phyloP scores from a whole-genome alignment of 1,139 yeast species.

The Suhomyces maxii region DNA sequence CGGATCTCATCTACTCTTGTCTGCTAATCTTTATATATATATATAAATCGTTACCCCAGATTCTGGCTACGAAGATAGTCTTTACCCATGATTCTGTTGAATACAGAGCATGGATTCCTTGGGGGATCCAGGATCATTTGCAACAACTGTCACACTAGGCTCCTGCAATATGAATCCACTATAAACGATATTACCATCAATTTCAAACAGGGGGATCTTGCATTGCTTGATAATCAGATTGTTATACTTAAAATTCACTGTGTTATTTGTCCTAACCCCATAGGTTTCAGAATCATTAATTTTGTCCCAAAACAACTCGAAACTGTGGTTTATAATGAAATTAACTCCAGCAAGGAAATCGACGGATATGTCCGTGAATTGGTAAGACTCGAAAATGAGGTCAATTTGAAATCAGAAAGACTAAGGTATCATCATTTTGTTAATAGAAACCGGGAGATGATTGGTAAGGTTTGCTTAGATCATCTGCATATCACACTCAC shows the following conservation, averaged over 20 bases:
- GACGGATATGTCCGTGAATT: not conserved
- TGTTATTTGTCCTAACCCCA: slow-evolving; percentile 14
- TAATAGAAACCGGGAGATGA: not conserved
- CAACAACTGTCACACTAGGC: slow-evolving; percentile 14
- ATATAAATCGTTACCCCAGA: not conserved
- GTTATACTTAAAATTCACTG: slow-evolving; percentile 13
- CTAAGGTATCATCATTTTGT: not conserved
- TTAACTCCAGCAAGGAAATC: slow-evolving; percentile 1
- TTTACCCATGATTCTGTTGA: not conserved
- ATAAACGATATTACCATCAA: not conserved
- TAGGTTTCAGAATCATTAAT: slow-evolving; percentile 18
- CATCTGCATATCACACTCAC: not conserved
- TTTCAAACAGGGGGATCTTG: slow-evolving; percentile 3
- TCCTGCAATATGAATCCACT: slow-evolving; percentile 6
- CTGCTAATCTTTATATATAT: not conserved
- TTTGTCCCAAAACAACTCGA: slow-evolving; percentile 7
- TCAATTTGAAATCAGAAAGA: slow-evolving; percentile 7
- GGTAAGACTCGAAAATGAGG: slow-evolving; percentile 12
- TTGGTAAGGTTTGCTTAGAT: slow-evolving; percentile 4
- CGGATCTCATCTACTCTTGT: not conserved
- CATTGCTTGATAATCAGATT: slow-evolving; percentile 7
- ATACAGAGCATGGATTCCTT: not conserved
- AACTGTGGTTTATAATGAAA: slow-evolving; percentile 1
- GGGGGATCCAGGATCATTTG: slow-evolving; percentile 10
- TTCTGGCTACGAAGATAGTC: not conserved